Evolutionary conservation across 106 monocot species (phyloP), one percentile per base, ranked within the genome.

Genomic region (Phalaenopsis equestris): DNA sequence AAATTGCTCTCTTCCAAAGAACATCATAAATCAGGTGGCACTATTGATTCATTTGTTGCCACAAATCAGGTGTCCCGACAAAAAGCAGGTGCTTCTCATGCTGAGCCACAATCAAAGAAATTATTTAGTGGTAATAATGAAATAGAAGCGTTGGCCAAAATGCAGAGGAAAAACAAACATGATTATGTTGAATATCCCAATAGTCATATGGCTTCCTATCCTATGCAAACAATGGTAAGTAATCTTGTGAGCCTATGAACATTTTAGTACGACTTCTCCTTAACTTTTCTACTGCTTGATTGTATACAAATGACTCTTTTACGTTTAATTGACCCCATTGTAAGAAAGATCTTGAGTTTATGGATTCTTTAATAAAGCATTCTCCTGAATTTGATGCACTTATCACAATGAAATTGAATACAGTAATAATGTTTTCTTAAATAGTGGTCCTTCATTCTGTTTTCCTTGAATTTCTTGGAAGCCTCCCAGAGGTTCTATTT

Each of bases 171-270:
- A 80, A 91, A 94, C 65, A 91, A 72, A 75, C 86, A 85, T 85
- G 81, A 76, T 56, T 61, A 47, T 72, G 41, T 83, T 70, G 84
- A 81, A 67, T 87, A 80, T 86, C 19, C 61, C 61, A 19, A 61
- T n/a, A 61, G 21, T 61, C 83, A 81, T 37, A 77, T 80, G 42
- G 79, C 61, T 41, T 18, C 76, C 1, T 91, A 84, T 86, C 83
- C 91, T 57, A 77, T 77, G 30, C 88, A 91, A 87, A 67, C 76
- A 76, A 65, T 75, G 67, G 93, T 93, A 88, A 83, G 83, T 86
- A 23, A 56, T 38, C 2, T 73, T 73, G 58, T 75, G 57, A 39
- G 47, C 55, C n/a, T 18, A n/a, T 30, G 3, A 49, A 45, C 19
- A 58, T 38, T 23, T n/a, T 64, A 76, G 19, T 39, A 43, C 10